These are phyloP conservation scores for Septoria linicola DNA, from an alignment of 2,329 filamentous ascomycete species.

Conservation along the genomic window DNA sequence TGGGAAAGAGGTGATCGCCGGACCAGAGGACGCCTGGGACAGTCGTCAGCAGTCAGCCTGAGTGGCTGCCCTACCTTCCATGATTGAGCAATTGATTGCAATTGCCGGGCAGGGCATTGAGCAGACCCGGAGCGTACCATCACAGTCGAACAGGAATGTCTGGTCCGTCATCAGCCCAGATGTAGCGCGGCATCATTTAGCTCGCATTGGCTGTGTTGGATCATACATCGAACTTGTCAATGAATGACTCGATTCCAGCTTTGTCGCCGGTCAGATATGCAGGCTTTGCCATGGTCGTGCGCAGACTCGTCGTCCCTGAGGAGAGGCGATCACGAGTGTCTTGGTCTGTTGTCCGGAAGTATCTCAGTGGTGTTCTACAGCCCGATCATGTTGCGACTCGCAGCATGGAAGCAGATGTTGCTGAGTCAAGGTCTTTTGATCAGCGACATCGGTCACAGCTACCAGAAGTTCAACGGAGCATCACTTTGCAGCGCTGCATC, in stretches of 20 bases:
- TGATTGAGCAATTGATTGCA: neutral
- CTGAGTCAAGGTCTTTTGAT: too few species aligned
- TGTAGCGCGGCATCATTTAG: neutral
- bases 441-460: too few species aligned
- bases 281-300: conserved; percentile 17
- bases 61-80: neutral
- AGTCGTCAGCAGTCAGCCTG: conserved; percentile 39
- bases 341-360: too few species aligned
- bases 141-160: conserved; percentile 95
- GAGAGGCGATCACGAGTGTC: too few species aligned
- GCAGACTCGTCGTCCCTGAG: too few species aligned
- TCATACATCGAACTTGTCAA: conserved; percentile 84
- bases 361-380: too few species aligned
- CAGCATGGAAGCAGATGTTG: too few species aligned
- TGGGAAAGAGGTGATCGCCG: conserved; percentile 83
- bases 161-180: conserved; percentile 40
- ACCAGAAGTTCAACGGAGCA: too few species aligned
- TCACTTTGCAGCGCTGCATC: too few species aligned
- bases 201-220: neutral
- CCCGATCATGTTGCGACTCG: too few species aligned
- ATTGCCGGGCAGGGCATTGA: neutral
- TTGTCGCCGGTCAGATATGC: conserved; percentile 74
- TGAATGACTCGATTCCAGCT: conserved; percentile 73
- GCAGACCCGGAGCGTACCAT: conserved; percentile 61
- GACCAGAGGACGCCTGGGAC: conserved; percentile 90